Percentiles rank a stretch among this genome's conserved stretches.
Evolutionary conservation across 2,329 filamentous ascomycete species (phyloP).

Genomic region (Fusarium nodosum): DNA sequence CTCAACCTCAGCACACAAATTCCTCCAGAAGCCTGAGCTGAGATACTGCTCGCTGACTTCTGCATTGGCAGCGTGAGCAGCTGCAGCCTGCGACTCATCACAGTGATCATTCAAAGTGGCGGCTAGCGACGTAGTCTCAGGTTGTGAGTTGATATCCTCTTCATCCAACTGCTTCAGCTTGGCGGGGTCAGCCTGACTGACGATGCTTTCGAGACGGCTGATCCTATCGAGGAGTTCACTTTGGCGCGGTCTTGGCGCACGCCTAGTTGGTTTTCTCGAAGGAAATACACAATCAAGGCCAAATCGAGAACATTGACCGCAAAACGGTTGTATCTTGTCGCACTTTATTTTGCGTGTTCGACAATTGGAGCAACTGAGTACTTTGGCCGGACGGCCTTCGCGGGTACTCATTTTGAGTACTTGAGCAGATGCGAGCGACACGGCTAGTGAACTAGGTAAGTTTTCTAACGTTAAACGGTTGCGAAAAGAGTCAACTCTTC

Average conservation of each 20-base stretch:
- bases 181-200: conserved; percentile 58
- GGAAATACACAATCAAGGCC: conserved; percentile 63
- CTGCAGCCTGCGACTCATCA: conserved; percentile 30
- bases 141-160: conserved; percentile 15
- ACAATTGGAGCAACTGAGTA: conserved; percentile 71
- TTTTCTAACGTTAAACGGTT: conserved; percentile 10
- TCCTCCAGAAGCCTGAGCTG: conserved; percentile 61
- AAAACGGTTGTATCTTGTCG: conserved; percentile 66
- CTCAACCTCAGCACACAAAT: conserved; percentile 60
- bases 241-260: conserved; percentile 58
- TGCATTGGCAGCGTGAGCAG: conserved; percentile 40
- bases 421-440: background rate
- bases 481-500: background rate
- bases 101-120: conserved; percentile 34
- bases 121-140: conserved; percentile 9
- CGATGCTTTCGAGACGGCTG: conserved; percentile 61
- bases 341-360: conserved; percentile 74
- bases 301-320: conserved; percentile 65
- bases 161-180: conserved; percentile 48
- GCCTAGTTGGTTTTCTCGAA: conserved; percentile 59
- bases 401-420: conserved; percentile 40
- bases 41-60: conserved; percentile 53
- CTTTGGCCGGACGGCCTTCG: conserved; percentile 49
- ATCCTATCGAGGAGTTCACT: conserved; percentile 61
- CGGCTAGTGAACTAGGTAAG: background rate